Base-by-base conservation (phyloP, 352 stramenopile species). In the Phytophthora idaei region DNA sequence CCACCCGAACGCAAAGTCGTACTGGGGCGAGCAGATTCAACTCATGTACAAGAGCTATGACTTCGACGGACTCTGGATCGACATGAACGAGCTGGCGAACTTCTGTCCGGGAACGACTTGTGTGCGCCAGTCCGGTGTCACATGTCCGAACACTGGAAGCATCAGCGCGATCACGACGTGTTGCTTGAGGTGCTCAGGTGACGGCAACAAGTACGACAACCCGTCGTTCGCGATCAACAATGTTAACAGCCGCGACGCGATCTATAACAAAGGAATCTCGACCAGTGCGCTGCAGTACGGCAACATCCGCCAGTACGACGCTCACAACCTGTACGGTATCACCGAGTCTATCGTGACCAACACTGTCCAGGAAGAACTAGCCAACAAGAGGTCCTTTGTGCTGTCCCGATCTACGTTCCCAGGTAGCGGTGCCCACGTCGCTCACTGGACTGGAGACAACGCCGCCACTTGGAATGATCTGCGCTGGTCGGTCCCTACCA, bases 31-130 rank as follows among this genome's bases (percentile, higher is more conserved):
- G 45, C 82, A 94, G 63, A 65, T 94, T 28, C 34, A 59, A 15
- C 71, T 72, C 0, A 85, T 90, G 68, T 69, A 92, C 71, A 73
- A 87, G 21, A 72, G 47, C 8, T 47, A 83, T n/a, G 31, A 50
- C 1, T 91, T 81, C 45, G 87, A 96, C 47, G 86, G 89, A 25
- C 62, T 94, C 8, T 95, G 89, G 89, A 90, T 96, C 56, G 89
- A 96, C 65, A 96, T 96, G 89, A 96, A 96, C 67, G 89, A 96
- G 49, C 62, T 92, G 5, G 81, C 83, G 12, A 93, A 90, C 67
- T 94, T 95, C 46, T 93, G 81, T 45, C 71, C 73, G 1, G 83
- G 83, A 4, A 75, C 61, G 1, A 63, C 39, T 15, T 89, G 80
- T 49, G 67, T 69, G 6, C 79, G 77, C 25, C 61, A 85, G 14